Evolutionary conservation across 2,329 filamentous ascomycete genomes (phyloP), one percentile per base, ranked within the genome.

Genomic region (Aureobasidium melanogenum): DNA sequence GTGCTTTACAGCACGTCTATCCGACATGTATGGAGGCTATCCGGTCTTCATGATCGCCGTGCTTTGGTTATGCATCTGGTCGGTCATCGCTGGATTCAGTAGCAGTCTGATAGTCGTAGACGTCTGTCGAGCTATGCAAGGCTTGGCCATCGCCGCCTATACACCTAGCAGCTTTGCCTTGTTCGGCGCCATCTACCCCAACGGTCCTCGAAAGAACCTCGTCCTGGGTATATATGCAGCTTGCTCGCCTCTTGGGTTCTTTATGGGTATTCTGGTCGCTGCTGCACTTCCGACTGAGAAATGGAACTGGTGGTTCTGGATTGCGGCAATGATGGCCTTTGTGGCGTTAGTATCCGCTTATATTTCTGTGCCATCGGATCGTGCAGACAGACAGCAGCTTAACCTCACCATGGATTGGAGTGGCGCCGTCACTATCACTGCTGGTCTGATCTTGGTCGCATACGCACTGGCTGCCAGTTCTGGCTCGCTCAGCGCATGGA

Each of bases 11-110:
- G 71, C 71, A 2, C 66, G 72, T 4, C 61, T 73, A 10, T 69
- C 70, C 2, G 72, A 74, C 62, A 71, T 72, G 68, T 69, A 71
- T 46, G 70, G 72, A 54, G 72, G 72, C 19, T 74, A 73, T 55
- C 63, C 67, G 0, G 63, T 67, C 2, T 73, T 73, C 68, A 72
- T 73, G 69, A 66, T 69, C 39, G 71, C 71, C 1, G 64, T 70
- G 15, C 55, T 69, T 5, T 74, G 72, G 72, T 67, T 72, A 3
- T 65, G 66, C 6, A 65, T 72, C 30, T 74, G 72, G 72, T 69
- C 69, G 0, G 52, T 72, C 14, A 64, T 73, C 2, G 71, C 71
- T 14, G 72, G 70, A 22, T 73, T 73, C 60, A 63, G 66, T 17
- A 64, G 62, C 7, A 50, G 57, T 17, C 50, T 66, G 3, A 43